Evolutionary conservation across 768 basidiomycete species (phyloP).

Genomic region (Rhizopogon roseolus): DNA sequence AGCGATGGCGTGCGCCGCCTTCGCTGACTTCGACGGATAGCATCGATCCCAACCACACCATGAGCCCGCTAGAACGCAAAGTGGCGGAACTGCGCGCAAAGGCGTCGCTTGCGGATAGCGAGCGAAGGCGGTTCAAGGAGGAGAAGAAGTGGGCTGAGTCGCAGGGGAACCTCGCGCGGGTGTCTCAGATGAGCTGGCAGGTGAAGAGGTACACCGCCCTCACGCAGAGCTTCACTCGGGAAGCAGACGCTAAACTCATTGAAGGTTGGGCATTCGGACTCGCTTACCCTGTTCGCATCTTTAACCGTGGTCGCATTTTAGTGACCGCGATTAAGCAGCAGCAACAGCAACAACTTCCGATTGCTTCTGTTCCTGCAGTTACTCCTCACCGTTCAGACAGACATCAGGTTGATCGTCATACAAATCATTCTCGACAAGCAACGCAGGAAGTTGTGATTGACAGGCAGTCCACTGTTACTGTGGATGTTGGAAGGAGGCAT

Average conservation of each 20-base stretch:
- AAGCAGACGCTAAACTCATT: slow-evolving; percentile 66
- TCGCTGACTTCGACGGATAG: slow-evolving; percentile 68
- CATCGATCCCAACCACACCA: slow-evolving; percentile 50
- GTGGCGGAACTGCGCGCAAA: slow-evolving; percentile 71
- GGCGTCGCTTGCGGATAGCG: slow-evolving; percentile 78
- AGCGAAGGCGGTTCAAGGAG: slow-evolving; percentile 78
- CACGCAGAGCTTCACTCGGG: slow-evolving; percentile 75
- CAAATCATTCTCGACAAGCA: slow-evolving; percentile 24
- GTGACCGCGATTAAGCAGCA: slow-evolving; percentile 25
- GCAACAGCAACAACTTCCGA: slow-evolving; percentile 12
- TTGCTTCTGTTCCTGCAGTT: slow-evolving; percentile 8
- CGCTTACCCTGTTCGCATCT: not conserved
- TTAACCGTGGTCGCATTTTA: slow-evolving; percentile 8
- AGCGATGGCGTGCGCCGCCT: slow-evolving; percentile 34
- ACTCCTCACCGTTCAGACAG: slow-evolving; percentile 20
- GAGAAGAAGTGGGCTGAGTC: slow-evolving; percentile 85
- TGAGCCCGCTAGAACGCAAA: slow-evolving; percentile 68
- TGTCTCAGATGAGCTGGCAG: slow-evolving; percentile 79
- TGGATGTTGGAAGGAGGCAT: slow-evolving; percentile 26
- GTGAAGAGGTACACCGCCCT: slow-evolving; percentile 76
- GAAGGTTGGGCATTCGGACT: slow-evolving; percentile 43
- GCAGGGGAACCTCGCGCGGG: slow-evolving; percentile 70
- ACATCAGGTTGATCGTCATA: slow-evolving; percentile 16
- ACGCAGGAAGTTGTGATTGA: slow-evolving; percentile 23
- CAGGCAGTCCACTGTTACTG: slow-evolving; percentile 20